Evolutionary conservation across 139 green algal genomes (phyloP).

Genomic region (Chlorella sp.): DNA sequence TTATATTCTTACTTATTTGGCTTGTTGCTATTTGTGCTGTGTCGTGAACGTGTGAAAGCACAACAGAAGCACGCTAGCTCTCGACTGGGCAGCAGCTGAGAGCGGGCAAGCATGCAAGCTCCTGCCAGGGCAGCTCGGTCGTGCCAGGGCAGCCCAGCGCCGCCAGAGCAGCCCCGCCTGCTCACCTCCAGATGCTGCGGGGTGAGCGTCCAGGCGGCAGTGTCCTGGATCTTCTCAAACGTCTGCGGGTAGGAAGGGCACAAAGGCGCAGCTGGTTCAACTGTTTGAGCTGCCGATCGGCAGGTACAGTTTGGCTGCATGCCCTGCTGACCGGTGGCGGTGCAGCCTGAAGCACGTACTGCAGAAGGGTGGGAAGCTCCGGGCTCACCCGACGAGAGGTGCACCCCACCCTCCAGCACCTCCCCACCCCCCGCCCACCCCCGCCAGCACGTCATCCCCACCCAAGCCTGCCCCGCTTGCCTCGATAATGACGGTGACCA

Average conservation of each 20-base stretch:
- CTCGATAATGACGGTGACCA: background rate
- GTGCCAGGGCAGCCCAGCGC: background rate
- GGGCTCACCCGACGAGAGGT: background rate
- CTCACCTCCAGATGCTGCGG: constrained; percentile 31
- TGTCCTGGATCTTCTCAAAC: constrained; percentile 78
- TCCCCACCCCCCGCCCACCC: background rate
- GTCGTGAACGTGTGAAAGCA: too few relatives aligned
- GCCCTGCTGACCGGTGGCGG: background rate
- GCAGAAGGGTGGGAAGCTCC: background rate
- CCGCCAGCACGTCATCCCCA: background rate
- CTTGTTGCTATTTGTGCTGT: too few relatives aligned
- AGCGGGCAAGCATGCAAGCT: background rate
- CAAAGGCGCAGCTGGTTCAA: too few relatives aligned
- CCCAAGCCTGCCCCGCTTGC: background rate
- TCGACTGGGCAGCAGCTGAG: too few relatives aligned
- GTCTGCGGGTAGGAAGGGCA: constrained; percentile 78
- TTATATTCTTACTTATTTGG: too few relatives aligned
- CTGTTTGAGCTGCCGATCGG: too few relatives aligned
- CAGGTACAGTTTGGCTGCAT: constrained; percentile 62
- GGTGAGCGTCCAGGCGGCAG: constrained; percentile 54
- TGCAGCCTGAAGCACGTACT: background rate
- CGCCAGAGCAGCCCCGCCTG: background rate
- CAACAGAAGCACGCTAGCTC: too few relatives aligned
- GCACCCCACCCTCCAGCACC: too few relatives aligned
- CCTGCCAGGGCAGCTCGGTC: too few relatives aligned